Evolutionary conservation across 2,329 filamentous ascomycete genomes (phyloP).

Genomic region (Penicillium vulpinum): DNA sequence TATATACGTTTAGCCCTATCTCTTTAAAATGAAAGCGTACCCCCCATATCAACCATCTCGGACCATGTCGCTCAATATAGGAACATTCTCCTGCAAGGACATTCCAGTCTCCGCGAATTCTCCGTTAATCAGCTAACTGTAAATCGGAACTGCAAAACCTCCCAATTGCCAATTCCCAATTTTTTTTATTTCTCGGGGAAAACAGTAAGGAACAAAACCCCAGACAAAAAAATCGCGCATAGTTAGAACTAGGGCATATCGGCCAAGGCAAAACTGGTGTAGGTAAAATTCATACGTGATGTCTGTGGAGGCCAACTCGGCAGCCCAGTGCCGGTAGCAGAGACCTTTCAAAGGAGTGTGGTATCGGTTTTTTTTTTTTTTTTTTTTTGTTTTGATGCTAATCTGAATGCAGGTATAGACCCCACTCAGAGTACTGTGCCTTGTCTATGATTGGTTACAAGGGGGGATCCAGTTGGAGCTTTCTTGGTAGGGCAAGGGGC

Average conservation of each 20-base stretch:
- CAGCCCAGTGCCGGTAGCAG: slow-evolving; percentile 22
- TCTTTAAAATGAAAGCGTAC: not conserved
- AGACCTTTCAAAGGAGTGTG: not conserved
- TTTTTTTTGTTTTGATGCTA: slow-evolving; percentile 9
- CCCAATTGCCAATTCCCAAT: slow-evolving; percentile 13
- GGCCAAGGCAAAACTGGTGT: slow-evolving; percentile 12
- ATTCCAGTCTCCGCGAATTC: slow-evolving; percentile 14
- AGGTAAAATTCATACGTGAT: slow-evolving; percentile 12
- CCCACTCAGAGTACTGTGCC: not conserved
- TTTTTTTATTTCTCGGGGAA: slow-evolving; percentile 2
- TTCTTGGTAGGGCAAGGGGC: slow-evolving; percentile 15
- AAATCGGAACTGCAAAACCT: slow-evolving; percentile 1
- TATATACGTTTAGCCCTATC: not conserved
- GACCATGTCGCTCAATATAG: slow-evolving; percentile 14
- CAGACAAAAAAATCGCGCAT: slow-evolving; percentile 28
- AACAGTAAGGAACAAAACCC: slow-evolving; percentile 9
- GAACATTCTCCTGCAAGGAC: slow-evolving; percentile 24
- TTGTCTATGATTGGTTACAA: slow-evolving; percentile 6
- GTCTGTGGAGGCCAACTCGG: slow-evolving; percentile 21
- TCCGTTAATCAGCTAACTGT: slow-evolving; percentile 10
- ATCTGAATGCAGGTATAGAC: not conserved
- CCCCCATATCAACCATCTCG: slow-evolving; percentile 5
- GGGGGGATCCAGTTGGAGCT: slow-evolving; percentile 1
- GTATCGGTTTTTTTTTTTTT: slow-evolving; percentile 9
- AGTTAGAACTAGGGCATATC: slow-evolving; percentile 23